Conservation (phyloP, 768 basidiomycete species). For the Termitomyces titanicus region DNA sequence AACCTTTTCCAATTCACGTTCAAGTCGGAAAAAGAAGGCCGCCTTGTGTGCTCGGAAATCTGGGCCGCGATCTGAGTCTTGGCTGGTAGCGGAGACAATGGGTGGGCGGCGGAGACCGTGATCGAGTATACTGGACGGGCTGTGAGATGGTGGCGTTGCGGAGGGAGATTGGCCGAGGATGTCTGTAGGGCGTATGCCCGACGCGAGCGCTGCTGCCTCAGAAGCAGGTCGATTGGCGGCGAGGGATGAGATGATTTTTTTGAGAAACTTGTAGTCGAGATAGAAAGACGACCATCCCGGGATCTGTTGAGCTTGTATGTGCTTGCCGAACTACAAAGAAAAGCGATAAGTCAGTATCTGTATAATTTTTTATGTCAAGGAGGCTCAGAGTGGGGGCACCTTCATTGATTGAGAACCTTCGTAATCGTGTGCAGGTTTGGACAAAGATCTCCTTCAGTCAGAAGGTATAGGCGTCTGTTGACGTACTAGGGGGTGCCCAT, state of each 20-base stretch:
- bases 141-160: constrained; percentile 27
- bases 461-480: background rate
- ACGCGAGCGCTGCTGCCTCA: constrained; percentile 83
- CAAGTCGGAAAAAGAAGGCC: constrained; percentile 98
- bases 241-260: constrained; percentile 97
- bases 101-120: constrained; percentile 50
- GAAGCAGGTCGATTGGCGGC: constrained; percentile 86
- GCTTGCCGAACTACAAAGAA: constrained; percentile 87
- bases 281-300: constrained; percentile 97
- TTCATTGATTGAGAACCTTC: constrained; percentile 18
- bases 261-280: constrained; percentile 97
- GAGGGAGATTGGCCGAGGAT: constrained; percentile 28
- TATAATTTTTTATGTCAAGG: constrained; percentile 9
- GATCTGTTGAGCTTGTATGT: constrained; percentile 92
- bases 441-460: constrained; percentile 9
- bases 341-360: constrained; percentile 9
- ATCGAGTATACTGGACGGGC: constrained; percentile 28
- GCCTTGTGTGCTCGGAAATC: constrained; percentile 95
- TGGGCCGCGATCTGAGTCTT: constrained; percentile 72
- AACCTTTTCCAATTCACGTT: constrained; percentile 96
- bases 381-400: constrained; percentile 11
- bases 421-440: constrained; percentile 12
- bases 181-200: constrained; percentile 73
- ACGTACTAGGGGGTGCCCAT: constrained; percentile 8
- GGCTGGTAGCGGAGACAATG: constrained; percentile 56